Evolutionary conservation across 2,329 filamentous ascomycete genomes (phyloP), one percentile per base, ranked within the genome.

Genomic region (Fusarium fracticaudum): DNA sequence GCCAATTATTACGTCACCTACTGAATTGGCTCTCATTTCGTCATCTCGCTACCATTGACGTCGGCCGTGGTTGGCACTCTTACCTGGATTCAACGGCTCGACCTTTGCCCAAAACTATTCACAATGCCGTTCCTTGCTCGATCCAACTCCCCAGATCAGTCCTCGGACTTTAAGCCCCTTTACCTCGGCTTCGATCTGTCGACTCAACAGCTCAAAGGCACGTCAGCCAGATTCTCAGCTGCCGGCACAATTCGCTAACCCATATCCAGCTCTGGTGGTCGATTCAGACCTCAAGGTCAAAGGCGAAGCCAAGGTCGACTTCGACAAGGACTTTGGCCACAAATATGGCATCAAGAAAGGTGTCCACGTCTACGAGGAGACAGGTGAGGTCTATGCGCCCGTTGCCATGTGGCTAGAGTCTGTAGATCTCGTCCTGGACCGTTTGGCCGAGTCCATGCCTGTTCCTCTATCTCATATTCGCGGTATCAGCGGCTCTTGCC

Each of bases 171-270:
- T 14, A 77, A 71, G 87, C 91, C 93, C 24, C 86, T 97, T 70
- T 98, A 97, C 81, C 87, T 98, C 79, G 96, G 96, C 69, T 95
- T 98, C 82, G 96, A 99, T 85, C 91, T 98, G 69, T 98, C 95
- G 48, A 98, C 96, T 66, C 96, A 98, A 83, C 96, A 98, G 82
- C 89, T 98, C 66, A 98, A 99, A 89, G 95, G 94, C 91, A 83
- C 22, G 73, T 57, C 22, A n/a, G 14, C 22, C 48, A 41, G 33
- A 38, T 22, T 31, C 45, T 41, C 14, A 43, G 15, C 29, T 48
- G 24, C 18, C n/a, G 48, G 18, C 31, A 47, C 18, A 33, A 51
- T 51, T 31, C 26, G 51, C 68, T 73, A 67, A 72, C 62, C 40
- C n/a, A 31, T 38, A 14, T 24, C 24, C 77, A 96, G 93, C 91